Evolutionary conservation across 306 rosid species (phyloP), one percentile per base, ranked within the genome.

Genomic region (Lablab purpureus): DNA sequence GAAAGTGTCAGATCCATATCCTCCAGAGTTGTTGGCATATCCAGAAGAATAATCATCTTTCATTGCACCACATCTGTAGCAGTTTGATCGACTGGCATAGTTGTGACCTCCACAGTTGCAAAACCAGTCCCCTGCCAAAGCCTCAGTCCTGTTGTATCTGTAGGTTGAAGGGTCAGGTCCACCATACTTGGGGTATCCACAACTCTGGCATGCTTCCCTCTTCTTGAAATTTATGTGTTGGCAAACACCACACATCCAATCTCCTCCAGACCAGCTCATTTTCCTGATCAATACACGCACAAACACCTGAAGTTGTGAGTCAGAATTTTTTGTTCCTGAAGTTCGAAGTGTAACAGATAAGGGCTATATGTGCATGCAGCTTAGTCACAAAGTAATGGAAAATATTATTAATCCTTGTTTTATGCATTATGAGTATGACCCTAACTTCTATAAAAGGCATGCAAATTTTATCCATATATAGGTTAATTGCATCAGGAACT

Each of bases 251-350:
- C 99, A 96, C 90, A 90, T 81, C 99, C 99, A 96, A 74, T 96
- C 99, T 87, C 96, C 94, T 87, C 97, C 94, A 54, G 90, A 67
- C 93, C 93, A 91, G 89, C 96, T 93, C 99, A 96, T 96, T 89
- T 87, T 51, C 71, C 88, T 82, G 84, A 56, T 58, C 68, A 15
- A 25, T 22, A 41, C 36, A 30, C n/a, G n/a, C n/a, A n/a, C n/a
- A n/a, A n/a, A n/a, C 40, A 71, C 2, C 13, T 77, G n/a, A 62
- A 55, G 40, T 25, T 64, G 36, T 69, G 40, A 73, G 41, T 58
- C 10, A 47, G 23, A 75, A 77, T 30, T 32, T 72, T 60, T 25
- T 46, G 43, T 32, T 71, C 62, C 27, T n/a, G n/a, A n/a, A n/a
- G n/a, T n/a, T n/a, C n/a, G n/a, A n/a, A 55, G 10, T 34, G 40